Conservation (phyloP, 345 rosid genomes). For the Turnera subulata region DNA sequence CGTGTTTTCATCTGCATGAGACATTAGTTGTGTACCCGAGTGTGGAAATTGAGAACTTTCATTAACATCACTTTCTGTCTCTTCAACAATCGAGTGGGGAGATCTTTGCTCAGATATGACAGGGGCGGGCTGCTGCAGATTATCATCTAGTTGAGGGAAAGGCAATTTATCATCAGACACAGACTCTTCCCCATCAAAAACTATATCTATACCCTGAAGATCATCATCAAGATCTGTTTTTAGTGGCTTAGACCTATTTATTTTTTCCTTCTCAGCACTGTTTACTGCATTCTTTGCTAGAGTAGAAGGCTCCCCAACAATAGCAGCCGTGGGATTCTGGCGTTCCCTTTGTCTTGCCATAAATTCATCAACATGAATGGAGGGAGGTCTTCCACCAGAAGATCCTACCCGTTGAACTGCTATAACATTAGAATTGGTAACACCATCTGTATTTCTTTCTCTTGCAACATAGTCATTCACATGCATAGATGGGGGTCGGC, state of each 20-base stretch:
- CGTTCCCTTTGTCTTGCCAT: constrained; percentile 97
- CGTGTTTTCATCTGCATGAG: constrained; percentile 67
- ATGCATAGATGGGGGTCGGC: constrained; percentile 99
- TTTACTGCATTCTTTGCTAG: constrained; percentile 45
- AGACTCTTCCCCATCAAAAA: constrained; percentile 93
- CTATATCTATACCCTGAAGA: constrained; percentile 89
- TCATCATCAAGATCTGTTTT: constrained; percentile 89
- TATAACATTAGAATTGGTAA: constrained; percentile 68
- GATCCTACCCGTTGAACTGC: constrained; percentile 79
- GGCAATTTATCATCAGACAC: constrained; percentile 83
- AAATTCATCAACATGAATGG: constrained; percentile 97
- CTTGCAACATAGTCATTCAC: constrained; percentile 99
- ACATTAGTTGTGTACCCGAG: constrained; percentile 61
- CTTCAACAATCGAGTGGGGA: constrained; percentile 90
- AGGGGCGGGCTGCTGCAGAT: constrained; percentile 70
- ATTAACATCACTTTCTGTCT: constrained; percentile 81
- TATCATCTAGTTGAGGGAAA: constrained; percentile 91
- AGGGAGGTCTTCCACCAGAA: constrained; percentile 95
- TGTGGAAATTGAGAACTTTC: constrained; percentile 62
- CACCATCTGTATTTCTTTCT: constrained; percentile 83
- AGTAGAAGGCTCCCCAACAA: constrained; percentile 60
- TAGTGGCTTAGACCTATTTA: constrained; percentile 64
- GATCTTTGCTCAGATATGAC: constrained; percentile 68
- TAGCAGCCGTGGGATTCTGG: constrained; percentile 55
- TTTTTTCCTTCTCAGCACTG: constrained; percentile 53